phyloP scores from a whole-genome alignment of 768 basidiomycete genomes.

The Clathrus columnatus region DNA sequence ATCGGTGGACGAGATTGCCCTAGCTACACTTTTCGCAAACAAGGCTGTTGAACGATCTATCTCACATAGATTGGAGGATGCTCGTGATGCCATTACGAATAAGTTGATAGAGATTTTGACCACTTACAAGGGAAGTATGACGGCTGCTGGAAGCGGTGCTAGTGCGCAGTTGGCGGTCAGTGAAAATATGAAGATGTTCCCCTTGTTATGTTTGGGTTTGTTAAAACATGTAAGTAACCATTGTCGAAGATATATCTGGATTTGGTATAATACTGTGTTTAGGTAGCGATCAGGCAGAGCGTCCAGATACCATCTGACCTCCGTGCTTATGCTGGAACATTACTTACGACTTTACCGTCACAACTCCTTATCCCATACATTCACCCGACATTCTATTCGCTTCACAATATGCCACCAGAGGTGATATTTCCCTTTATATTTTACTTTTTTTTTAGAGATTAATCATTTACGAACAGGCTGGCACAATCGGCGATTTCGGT shows the following conservation, averaged over 20 bases:
- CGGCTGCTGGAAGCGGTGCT: constrained; percentile 84
- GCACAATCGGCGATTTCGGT: constrained; percentile 84
- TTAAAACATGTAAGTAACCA: constrained; percentile 74
- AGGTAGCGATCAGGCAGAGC: constrained; percentile 94
- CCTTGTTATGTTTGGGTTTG: constrained; percentile 80
- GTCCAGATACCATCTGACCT: constrained; percentile 96
- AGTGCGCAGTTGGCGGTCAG: constrained; percentile 88
- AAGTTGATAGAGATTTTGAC: constrained; percentile 77
- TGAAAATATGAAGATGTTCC: constrained; percentile 92
- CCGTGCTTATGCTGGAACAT: constrained; percentile 86
- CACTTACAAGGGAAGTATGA: constrained; percentile 95
- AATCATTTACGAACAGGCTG: constrained; percentile 46
- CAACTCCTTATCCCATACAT: constrained; percentile 90
- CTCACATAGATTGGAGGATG: constrained; percentile 82
- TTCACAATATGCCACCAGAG: constrained; percentile 94
- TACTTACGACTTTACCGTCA: constrained; percentile 85
- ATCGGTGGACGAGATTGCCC: constrained; percentile 82
- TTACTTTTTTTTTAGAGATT: neutral
- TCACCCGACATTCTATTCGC: constrained; percentile 89
- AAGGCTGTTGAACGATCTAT: constrained; percentile 88
- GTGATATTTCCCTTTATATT: constrained; percentile 30
- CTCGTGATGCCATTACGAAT: constrained; percentile 75
- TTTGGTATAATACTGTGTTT: neutral
- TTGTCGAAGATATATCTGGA: neutral
- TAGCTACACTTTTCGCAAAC: constrained; percentile 77